These are phyloP conservation scores for Uncinocarpus reesii DNA, from an alignment of 2,329 filamentous ascomycete genomes.

Conservation along the genomic window DNA sequence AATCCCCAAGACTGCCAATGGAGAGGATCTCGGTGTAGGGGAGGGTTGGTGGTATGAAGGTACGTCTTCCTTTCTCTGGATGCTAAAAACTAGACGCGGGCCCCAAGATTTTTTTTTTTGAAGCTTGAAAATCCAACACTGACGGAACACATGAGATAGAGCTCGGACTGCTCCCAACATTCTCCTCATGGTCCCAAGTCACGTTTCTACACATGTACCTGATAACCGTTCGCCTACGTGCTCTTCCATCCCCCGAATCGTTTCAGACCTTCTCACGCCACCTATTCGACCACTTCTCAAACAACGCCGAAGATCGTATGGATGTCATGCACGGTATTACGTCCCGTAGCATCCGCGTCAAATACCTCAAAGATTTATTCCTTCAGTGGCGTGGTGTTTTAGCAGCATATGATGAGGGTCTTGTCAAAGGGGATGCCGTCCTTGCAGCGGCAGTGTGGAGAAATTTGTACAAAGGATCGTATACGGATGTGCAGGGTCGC, in stretches of 20 bases:
- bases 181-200: conserved; percentile 91
- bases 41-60: conserved; percentile 73
- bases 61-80: no score
- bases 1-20: conserved; percentile 61
- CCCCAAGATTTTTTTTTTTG: no score
- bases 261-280: conserved; percentile 76
- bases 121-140: neutral
- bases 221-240: conserved; percentile 69
- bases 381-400: conserved; percentile 83
- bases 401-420: conserved; percentile 49
- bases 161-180: conserved; percentile 70
- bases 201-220: conserved; percentile 96
- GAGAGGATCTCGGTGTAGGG: conserved; percentile 70
- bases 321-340: conserved; percentile 40
- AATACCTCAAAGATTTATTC: conserved; percentile 74
- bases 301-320: conserved; percentile 60
- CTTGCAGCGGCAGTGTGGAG: conserved; percentile 69
- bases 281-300: conserved; percentile 81
- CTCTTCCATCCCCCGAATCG: conserved; percentile 55
- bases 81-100: no score
- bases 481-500: conserved; percentile 29
- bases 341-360: conserved; percentile 46
- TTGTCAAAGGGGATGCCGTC: conserved; percentile 39
- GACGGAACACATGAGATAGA: conserved; percentile 39
- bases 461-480: conserved; percentile 72